A percentile compares a stretch with the other conserved stretches of the same genome.
These are phyloP conservation scores for Coix lacrymajobi DNA, from an alignment of 176 grass and related monocot species.

Conservation along the genomic window DNA sequence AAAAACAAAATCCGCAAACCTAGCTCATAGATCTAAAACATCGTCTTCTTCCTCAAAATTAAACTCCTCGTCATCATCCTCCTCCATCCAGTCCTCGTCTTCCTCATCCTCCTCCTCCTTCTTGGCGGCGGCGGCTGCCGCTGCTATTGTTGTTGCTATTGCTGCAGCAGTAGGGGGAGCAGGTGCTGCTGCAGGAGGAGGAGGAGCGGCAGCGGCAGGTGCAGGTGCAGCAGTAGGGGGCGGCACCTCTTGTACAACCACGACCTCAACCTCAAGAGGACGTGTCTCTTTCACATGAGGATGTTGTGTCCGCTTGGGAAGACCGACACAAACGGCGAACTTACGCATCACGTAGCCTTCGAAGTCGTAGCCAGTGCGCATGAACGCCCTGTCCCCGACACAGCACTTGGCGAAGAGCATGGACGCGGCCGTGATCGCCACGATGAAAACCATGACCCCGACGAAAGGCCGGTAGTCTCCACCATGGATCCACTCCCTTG, in stretches of 20 bases:
- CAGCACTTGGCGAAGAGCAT: neutral
- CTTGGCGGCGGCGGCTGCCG: neutral
- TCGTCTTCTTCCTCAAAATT: neutral
- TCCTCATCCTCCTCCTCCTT: neutral
- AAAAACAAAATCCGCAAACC: neutral
- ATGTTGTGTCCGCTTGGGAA: neutral
- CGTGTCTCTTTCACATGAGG: neutral
- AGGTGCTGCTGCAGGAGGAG: too few species aligned
- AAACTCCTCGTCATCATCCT: neutral
- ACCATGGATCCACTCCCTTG: neutral
- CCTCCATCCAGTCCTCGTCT: neutral
- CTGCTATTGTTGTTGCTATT: neutral
- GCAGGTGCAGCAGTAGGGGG: fast-evolving
- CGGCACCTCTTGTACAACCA: neutral
- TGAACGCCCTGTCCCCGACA: neutral
- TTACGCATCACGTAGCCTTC: neutral
- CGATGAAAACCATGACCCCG: neutral
- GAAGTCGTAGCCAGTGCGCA: neutral
- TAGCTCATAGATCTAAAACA: neutral
- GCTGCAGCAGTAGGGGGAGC: neutral
- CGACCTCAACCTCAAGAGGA: neutral
- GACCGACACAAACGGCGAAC: neutral
- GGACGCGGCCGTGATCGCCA: neutral
- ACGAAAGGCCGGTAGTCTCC: neutral
- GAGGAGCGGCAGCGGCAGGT: too few species aligned